Evolutionary conservation across 768 basidiomycete genomes (phyloP), one percentile per base, ranked within the genome.

Genomic region (Dioszegia crocea): DNA sequence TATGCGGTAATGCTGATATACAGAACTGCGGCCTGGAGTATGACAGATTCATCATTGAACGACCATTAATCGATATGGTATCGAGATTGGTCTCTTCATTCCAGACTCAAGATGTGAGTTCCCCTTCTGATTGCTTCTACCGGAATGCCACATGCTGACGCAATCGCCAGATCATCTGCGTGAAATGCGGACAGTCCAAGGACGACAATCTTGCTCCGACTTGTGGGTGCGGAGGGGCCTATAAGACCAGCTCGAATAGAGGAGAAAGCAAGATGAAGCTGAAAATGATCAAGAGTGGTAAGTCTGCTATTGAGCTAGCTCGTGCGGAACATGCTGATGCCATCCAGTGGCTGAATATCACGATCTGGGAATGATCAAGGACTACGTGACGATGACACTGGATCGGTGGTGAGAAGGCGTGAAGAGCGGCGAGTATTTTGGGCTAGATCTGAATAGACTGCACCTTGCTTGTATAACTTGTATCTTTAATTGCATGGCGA

Each of bases 121-220:
- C 19, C 2, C 41, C 16, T 40, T 31, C 31, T 33, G 8, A 26
- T 6, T 23, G 6, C 1, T 17, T 29, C 12, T 24, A 14, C 3
- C 10, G 30, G 8, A 31, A 3, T n/a, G n/a, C 16, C 23, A n/a
- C n/a, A 27, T 31, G 41, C 30, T 33, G 39, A 33, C 17, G 38
- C n/a, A 33, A 6, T 23, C 45, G 8, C 12, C 41, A 77, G 76
- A 79, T 98, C 61, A 83, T 85, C 10, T 99, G 96, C 74, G 77
- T 80, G 8, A 92, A 88, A 67, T 99, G 96, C 79, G 85, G 88
- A 74, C 90, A 92, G 78, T 84, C 96, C 60, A 91, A 89, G 63
- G 84, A 87, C 46, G 90, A 93, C 71, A 92, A 91, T 72, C 82
- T 97, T 19, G 86, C 89, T 17, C 79, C 84, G 60, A 87, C 86